phyloP scores from a whole-genome alignment of 306 rosid genomes.

The Cucurbita pepo region DNA sequence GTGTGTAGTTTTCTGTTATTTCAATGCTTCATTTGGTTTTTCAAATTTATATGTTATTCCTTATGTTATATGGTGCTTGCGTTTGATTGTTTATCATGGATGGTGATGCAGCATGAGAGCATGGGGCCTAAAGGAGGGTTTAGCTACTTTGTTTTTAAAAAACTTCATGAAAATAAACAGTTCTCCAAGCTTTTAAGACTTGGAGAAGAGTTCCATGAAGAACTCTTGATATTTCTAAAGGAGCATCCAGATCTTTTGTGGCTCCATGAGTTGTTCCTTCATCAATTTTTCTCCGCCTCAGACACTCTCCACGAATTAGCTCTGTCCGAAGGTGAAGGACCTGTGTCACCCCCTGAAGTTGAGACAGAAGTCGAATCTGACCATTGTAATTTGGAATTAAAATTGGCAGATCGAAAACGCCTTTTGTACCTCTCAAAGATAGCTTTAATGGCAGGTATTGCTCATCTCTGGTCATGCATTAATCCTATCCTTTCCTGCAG shows the following conservation, averaged over 20 bases:
- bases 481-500: neutral
- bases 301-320: constrained; percentile 76
- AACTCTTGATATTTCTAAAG: constrained; percentile 59
- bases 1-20: constrained; percentile 26
- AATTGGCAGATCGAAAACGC: constrained; percentile 62
- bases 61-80: constrained; percentile 4
- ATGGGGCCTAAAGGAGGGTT: constrained; percentile 89
- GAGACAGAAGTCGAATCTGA: constrained; percentile 28
- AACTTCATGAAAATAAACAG: constrained; percentile 55
- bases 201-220: constrained; percentile 92
- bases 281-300: constrained; percentile 72
- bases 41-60: neutral
- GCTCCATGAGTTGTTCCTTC: constrained; percentile 90
- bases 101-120: constrained; percentile 70
- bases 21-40: constrained; percentile 1
- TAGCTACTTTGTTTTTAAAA: constrained; percentile 63
- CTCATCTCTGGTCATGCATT: neutral
- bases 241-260: constrained; percentile 77
- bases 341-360: constrained; percentile 32
- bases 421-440: constrained; percentile 78
- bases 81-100: constrained; percentile 11
- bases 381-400: constrained; percentile 17
- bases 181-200: constrained; percentile 76
- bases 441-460: constrained; percentile 76
- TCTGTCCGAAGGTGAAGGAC: constrained; percentile 42